A percentile compares a stretch with the other conserved stretches of the same genome.
phyloP scores from a whole-genome alignment of 192 early-diverging fungal species.

The Coemansia sp. region DNA sequence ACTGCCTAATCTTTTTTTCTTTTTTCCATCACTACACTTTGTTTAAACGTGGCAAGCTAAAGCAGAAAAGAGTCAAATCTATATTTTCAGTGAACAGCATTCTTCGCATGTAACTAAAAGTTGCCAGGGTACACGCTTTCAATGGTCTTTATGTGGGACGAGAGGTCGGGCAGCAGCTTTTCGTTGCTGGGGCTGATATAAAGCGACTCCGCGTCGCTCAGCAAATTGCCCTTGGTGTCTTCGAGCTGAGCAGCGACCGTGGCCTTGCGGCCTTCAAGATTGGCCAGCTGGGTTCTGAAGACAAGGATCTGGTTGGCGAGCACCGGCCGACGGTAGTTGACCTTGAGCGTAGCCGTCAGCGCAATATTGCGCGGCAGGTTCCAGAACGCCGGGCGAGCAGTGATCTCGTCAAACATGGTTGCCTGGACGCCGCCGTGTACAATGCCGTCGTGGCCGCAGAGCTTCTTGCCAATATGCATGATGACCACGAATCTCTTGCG shows the following conservation, averaged over 20 bases:
- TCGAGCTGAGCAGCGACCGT: conserved; percentile 62
- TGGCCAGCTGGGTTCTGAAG: conserved; percentile 53
- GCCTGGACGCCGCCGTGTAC: conserved; percentile 76
- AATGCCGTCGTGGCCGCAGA: conserved; percentile 78
- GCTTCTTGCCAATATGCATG: conserved; percentile 62
- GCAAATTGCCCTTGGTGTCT: conserved; percentile 55
- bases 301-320: conserved; percentile 60
- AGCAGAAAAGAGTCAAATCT: neutral
- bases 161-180: conserved; percentile 29
- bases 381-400: conserved; percentile 57
- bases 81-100: too few relatives aligned
- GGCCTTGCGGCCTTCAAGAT: conserved; percentile 68
- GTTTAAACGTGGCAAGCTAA: too few relatives aligned
- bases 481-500: conserved; percentile 54
- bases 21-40: neutral
- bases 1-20: conserved; percentile 44
- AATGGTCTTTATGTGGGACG: conserved; percentile 17
- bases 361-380: conserved; percentile 66
- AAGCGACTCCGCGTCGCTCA: conserved; percentile 65
- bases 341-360: conserved; percentile 72
- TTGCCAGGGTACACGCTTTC: conserved; percentile 41
- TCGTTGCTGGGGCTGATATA: conserved; percentile 61
- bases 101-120: conserved; percentile 20
- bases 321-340: conserved; percentile 71
- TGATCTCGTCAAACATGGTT: conserved; percentile 68